phyloP scores from a whole-genome alignment of 305 asterid species.

The Coffea humblotiana region DNA sequence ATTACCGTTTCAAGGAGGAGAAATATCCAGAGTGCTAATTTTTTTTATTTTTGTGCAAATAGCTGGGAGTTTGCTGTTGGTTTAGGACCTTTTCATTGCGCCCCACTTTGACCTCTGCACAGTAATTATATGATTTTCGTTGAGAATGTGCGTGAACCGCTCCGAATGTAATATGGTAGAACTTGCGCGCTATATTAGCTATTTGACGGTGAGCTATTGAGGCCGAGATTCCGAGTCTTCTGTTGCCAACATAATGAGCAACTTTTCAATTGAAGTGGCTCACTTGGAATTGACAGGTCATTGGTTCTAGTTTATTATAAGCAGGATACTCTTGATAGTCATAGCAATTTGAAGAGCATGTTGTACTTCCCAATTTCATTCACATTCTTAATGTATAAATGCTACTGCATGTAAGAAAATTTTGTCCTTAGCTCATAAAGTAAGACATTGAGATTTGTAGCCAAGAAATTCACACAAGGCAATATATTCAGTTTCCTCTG shows the following conservation, averaged over 20 bases:
- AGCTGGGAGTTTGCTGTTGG: slow-evolving; percentile 29
- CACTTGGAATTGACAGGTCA: slow-evolving; percentile 7
- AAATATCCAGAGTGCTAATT: slow-evolving; percentile 18
- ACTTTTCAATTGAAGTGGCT: slow-evolving; percentile 11
- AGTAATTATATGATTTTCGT: slow-evolving; percentile 29
- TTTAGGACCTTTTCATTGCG: slow-evolving; percentile 21
- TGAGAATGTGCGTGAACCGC: slow-evolving; percentile 36
- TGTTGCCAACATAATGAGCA: slow-evolving; percentile 15
- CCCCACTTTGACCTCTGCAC: slow-evolving; percentile 13
- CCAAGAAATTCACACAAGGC: slow-evolving; percentile 1
- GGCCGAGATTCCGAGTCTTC: slow-evolving; percentile 30
- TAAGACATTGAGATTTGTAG: slow-evolving; percentile 6
- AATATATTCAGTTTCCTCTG: background rate
- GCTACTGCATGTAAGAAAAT: slow-evolving; percentile 38
- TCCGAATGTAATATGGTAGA: slow-evolving; percentile 30
- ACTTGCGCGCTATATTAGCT: slow-evolving; percentile 33
- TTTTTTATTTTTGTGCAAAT: slow-evolving; percentile 25
- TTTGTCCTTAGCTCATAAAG: slow-evolving; percentile 35
- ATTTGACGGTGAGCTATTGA: slow-evolving; percentile 29
- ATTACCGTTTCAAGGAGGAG: slow-evolving; percentile 23
- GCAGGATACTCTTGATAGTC: slow-evolving; percentile 27
- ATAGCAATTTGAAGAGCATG: slow-evolving; percentile 35
- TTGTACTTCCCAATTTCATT: slow-evolving; percentile 46
- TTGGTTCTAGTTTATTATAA: slow-evolving; percentile 24
- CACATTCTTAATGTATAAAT: slow-evolving; percentile 50